Conservation (phyloP, 2,329 filamentous ascomycete species). For the Penicillium sp. region DNA sequence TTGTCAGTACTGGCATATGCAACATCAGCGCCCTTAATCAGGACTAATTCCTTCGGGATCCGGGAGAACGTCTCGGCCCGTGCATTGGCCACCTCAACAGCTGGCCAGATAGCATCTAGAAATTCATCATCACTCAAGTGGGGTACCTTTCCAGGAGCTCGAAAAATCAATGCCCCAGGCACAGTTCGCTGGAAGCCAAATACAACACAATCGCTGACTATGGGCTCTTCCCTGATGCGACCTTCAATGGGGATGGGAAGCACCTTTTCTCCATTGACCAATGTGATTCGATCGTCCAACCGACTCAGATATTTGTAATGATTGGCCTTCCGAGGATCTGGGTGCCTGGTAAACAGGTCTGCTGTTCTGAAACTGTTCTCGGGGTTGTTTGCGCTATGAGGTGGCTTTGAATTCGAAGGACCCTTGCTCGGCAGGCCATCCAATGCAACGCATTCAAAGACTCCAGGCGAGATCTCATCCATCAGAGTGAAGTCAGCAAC, state of each 20-base stretch:
- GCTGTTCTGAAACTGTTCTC: conserved; percentile 61
- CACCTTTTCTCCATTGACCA: conserved; percentile 53
- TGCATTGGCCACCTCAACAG: conserved; percentile 54
- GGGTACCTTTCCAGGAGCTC: conserved; percentile 54
- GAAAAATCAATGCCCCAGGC: conserved; percentile 50
- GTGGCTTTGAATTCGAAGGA: conserved; percentile 46
- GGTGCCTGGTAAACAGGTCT: conserved; percentile 50
- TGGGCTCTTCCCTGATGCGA: conserved; percentile 51
- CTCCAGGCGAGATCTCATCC: conserved; percentile 37
- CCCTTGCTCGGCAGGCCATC: conserved; percentile 40
- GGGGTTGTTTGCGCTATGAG: conserved; percentile 34
- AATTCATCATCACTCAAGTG: conserved; percentile 49
- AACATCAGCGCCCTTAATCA: conserved; percentile 48
- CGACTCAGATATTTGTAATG: conserved; percentile 45
- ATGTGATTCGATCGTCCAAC: conserved; percentile 49
- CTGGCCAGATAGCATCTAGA: conserved; percentile 46
- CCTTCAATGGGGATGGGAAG: conserved; percentile 53
- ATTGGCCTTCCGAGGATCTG: conserved; percentile 41
- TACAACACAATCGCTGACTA: conserved; percentile 58
- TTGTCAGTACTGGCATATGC: conserved; percentile 57
- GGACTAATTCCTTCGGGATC: conserved; percentile 55
- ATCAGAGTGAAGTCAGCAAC: conserved; percentile 46
- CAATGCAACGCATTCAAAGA: conserved; percentile 41
- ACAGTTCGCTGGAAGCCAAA: conserved; percentile 55
- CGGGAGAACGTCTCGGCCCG: conserved; percentile 54